A percentile compares a stretch with the other conserved stretches of the same genome.
Evolutionary conservation across 75 land plant species (phyloP).

Genomic region (Pinus tabuliformis): DNA sequence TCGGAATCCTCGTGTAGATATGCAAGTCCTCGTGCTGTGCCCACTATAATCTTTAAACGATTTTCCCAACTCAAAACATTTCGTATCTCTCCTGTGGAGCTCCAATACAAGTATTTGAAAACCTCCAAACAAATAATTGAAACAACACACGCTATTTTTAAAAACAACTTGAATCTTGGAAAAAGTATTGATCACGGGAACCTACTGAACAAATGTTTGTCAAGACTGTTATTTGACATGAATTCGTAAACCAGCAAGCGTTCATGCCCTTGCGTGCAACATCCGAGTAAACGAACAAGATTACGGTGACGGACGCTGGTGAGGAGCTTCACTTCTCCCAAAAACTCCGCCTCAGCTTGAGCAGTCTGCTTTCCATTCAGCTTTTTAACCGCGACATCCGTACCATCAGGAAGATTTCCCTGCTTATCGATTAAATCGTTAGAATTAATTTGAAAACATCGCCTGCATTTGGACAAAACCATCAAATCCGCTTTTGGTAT

Average conservation of each 20-base stretch:
- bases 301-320: slow-evolving; percentile 18
- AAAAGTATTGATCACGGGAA: not conserved
- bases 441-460: not conserved
- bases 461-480: too few species aligned
- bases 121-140: too few species aligned
- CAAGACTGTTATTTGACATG: slow-evolving; percentile 11
- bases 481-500: too few species aligned
- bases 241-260: slow-evolving; percentile 19
- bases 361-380: not conserved
- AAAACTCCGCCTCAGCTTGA: slow-evolving; percentile 9
- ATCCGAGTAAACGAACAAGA: slow-evolving; percentile 18
- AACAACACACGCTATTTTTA: too few species aligned
- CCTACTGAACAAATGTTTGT: slow-evolving; percentile 7
- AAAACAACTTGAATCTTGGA: too few species aligned
- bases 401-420: slow-evolving; percentile 6
- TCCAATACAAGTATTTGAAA: too few species aligned
- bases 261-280: slow-evolving; percentile 13
- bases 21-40: too few species aligned
- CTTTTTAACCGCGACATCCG: slow-evolving; percentile 14
- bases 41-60: too few species aligned
- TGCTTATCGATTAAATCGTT: not conserved
- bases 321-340: slow-evolving; percentile 16
- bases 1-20: too few species aligned
- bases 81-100: too few species aligned
- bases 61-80: too few species aligned